Conservation (phyloP, 2,329 filamentous ascomycete species). For the Zelopaecilomyces penicillatus region DNA sequence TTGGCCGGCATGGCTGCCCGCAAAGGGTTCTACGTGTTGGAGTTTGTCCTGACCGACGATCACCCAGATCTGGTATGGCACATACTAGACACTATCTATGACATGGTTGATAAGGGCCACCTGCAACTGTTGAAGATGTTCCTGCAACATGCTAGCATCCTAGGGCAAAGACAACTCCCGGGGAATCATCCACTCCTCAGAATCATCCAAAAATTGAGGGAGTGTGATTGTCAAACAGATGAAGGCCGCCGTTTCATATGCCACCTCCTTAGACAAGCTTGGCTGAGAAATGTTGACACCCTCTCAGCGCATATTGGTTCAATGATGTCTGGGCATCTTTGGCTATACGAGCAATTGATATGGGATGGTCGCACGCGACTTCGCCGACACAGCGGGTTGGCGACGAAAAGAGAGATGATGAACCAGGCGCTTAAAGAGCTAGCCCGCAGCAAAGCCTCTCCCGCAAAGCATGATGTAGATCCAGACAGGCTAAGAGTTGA, state of each 20-base stretch:
- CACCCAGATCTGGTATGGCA: constrained; percentile 31
- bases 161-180: constrained; percentile 21
- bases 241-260: constrained; percentile 23
- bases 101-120: constrained; percentile 28
- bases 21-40: constrained; percentile 26
- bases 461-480: constrained; percentile 7
- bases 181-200: constrained; percentile 24
- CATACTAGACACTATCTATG: constrained; percentile 29
- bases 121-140: constrained; percentile 26
- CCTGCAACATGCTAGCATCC: constrained; percentile 21
- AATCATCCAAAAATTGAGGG: constrained; percentile 23
- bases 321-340: constrained; percentile 21
- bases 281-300: constrained; percentile 28
- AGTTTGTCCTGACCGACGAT: constrained; percentile 28
- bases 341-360: constrained; percentile 31
- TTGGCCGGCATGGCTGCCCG: constrained; percentile 28
- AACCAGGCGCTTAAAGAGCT: constrained; percentile 21
- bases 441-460: constrained; percentile 6
- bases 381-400: constrained; percentile 23
- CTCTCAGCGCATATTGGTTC: constrained; percentile 23
- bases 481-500: constrained; percentile 23
- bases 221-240: constrained; percentile 23
- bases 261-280: constrained; percentile 26
- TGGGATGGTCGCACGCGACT: constrained; percentile 29
- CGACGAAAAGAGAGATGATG: constrained; percentile 20